phyloP scores from a whole-genome alignment of 306 rosid species.

The Geum urbanum region DNA sequence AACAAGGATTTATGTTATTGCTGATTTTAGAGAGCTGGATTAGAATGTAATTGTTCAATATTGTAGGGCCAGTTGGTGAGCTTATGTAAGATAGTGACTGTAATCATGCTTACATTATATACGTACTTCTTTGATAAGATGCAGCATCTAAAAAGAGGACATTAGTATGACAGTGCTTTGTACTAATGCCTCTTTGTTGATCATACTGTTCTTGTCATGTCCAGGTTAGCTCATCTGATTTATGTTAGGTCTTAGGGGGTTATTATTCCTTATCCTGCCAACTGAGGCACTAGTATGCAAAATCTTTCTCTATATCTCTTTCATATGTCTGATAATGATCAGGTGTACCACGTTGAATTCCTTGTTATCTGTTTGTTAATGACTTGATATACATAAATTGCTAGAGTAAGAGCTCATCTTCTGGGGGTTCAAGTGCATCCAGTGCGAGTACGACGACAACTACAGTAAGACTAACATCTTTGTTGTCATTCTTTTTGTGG shows the following conservation, averaged over 20 bases:
- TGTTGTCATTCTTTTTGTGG: constrained; percentile 9
- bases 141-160: background rate
- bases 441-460: constrained; percentile 43
- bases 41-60: background rate
- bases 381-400: constrained; percentile 1
- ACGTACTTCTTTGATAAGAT: background rate
- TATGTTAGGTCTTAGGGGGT: background rate
- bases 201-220: background rate
- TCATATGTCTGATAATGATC: background rate
- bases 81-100: background rate
- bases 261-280: background rate
- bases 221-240: background rate
- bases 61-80: background rate
- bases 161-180: background rate
- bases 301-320: background rate
- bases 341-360: background rate
- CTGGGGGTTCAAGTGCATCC: constrained; percentile 59
- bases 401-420: constrained; percentile 57
- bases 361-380: background rate
- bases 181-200: background rate
- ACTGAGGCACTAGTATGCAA: background rate
- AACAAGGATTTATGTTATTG: background rate
- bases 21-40: background rate
- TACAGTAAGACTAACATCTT: constrained; percentile 40
- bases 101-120: background rate